Evolutionary conservation across 75 land plant species (phyloP), one percentile per base, ranked within the genome.

Genomic region (Sequoiadendron giganteum): DNA sequence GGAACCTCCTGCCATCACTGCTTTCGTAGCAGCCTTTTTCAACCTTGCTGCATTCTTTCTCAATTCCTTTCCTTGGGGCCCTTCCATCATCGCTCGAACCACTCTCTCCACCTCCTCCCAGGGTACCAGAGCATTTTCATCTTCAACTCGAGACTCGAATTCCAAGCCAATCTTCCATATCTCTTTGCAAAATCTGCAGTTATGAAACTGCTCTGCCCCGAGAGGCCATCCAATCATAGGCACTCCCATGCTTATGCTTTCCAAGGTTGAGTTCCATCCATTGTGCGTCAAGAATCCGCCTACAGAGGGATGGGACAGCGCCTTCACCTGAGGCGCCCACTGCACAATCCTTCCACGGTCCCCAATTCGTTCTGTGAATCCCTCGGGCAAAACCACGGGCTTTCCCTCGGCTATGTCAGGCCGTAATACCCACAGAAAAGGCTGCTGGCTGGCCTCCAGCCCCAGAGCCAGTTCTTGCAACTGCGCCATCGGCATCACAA

Each of bases 251-350:
- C 86, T 72, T 32, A 90, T 90, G 75, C 89, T 88, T 75, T 88
- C 91, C 1, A 77, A 10, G 65, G 85, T 88, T 36, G 91, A 90
- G 55, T 91, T 91, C 91, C 91, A 91, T 16, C 91, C 92, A 58
- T 89, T 86, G 61, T 91, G 92, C 1, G 92, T 90, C 10, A 91
- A 86, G 61, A 91, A 91, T 3, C 80, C 87, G 7, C 87, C 86
- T 28, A 88, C 78, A 5, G 92, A 85, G 1, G 85, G 85, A 49
- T 91, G 92, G n/a, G 89, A 80, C 1, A 91, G 91, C 3, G 90
- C 89, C 11, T 80, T 73, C 14, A 86, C 10, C 58, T 92, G 93
- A 25, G 92, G 89, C 28, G 82, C 93, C 93, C 93, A 92, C 15
- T 78, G 39, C 42, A 88, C 84, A 25, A 92, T 13, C 14, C 88